Conservation (phyloP, 2,329 filamentous ascomycete genomes). For the Colletotrichum musae region DNA sequence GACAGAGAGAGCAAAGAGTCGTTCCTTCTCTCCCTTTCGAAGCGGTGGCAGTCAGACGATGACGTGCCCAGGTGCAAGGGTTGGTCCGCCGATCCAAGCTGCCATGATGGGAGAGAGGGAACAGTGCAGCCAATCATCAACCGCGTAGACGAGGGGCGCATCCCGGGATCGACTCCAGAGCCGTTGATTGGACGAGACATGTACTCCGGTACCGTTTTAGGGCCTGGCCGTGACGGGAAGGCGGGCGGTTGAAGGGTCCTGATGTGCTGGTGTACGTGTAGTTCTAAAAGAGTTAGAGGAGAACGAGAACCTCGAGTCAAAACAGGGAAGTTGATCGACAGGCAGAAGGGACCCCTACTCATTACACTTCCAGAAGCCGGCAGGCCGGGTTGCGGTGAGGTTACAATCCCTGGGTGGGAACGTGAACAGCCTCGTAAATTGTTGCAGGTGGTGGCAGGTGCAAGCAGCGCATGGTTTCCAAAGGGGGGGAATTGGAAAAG, state of each 20-base stretch:
- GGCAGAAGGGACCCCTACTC: not conserved
- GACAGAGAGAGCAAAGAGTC: too few species aligned
- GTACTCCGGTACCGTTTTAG: not conserved
- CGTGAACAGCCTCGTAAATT: not conserved
- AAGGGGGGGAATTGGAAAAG: not conserved
- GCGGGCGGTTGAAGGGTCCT: conserved; percentile 2
- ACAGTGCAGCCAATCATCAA: conserved; percentile 5
- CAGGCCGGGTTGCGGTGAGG: not conserved
- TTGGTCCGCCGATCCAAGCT: conserved; percentile 6
- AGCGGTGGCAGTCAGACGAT: conserved; percentile 3
- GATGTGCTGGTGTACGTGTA: not conserved
- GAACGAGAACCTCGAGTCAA: not conserved
- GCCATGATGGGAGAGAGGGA: conserved; percentile 4
- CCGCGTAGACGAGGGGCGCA: not conserved
- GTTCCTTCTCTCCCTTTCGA: not conserved
- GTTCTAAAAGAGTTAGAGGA: conserved; percentile 23
- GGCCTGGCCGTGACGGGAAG: not conserved
- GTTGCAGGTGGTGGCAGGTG: not conserved
- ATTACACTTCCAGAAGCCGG: too few species aligned
- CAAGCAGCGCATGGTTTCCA: not conserved
- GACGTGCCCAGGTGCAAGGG: conserved; percentile 20
- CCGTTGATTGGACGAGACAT: not conserved
- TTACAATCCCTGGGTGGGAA: not conserved
- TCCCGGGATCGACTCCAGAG: not conserved
- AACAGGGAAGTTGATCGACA: not conserved